Evolutionary conservation across 108 stramenopile species (phyloP).

Genomic region (Pseudonitzschia multistriata): DNA sequence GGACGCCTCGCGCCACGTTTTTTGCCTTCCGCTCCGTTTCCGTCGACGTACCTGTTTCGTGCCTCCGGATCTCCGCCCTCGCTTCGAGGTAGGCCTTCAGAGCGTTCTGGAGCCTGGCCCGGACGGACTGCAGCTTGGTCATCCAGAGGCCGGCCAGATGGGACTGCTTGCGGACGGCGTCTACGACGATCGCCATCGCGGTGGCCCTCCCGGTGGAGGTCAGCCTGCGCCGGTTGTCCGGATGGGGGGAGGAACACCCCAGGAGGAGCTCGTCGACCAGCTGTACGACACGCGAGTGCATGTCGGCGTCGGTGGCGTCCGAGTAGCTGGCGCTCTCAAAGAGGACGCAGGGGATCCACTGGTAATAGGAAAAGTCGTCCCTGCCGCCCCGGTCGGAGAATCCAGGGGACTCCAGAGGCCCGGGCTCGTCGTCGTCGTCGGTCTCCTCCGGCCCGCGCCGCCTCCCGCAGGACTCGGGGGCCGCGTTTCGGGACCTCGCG

Average conservation of each 20-base stretch:
- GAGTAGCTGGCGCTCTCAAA: conserved; percentile 61
- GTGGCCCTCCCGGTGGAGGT: conserved; percentile 70
- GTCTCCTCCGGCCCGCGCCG: neutral
- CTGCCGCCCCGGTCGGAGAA: neutral
- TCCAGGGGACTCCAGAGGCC: neutral
- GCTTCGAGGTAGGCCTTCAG: conserved; percentile 65
- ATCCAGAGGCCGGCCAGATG: conserved; percentile 57
- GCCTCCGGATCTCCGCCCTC: conserved; percentile 39
- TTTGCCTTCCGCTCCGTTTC: no score
- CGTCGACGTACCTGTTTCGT: conserved; percentile 30
- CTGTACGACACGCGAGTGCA: conserved; percentile 71
- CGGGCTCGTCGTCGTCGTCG: conserved; percentile 22
- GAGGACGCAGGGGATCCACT: conserved; percentile 74
- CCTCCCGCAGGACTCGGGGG: neutral
- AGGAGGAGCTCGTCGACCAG: conserved; percentile 40
- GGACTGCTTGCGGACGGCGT: conserved; percentile 42
- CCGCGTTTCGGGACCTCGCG: neutral
- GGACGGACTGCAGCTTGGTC: conserved; percentile 42
- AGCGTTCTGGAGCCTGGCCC: conserved; percentile 56
- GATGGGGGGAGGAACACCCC: conserved; percentile 24
- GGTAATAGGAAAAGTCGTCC: conserved; percentile 38
- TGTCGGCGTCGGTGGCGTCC: conserved; percentile 56
- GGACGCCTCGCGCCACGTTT: no score
- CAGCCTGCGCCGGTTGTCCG: conserved; percentile 27
- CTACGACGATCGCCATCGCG: conserved; percentile 73